Evolutionary conservation across 2,329 filamentous ascomycete species (phyloP), one percentile per base, ranked within the genome.

Genomic region (Pseudogymnoascus pannorum): DNA sequence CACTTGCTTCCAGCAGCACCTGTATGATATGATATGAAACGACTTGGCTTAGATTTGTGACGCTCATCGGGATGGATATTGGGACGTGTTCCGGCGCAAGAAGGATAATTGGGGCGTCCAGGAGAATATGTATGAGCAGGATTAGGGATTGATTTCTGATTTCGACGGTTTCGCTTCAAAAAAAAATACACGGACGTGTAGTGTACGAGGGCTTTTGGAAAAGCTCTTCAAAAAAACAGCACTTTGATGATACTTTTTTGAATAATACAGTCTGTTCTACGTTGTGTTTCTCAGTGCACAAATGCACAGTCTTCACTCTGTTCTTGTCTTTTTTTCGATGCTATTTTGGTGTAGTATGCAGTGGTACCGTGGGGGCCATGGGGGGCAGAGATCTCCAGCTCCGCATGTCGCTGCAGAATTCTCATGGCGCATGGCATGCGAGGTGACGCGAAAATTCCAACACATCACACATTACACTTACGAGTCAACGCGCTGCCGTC

Each of bases 21-120:
- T 54, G 48, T 54, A 54, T 54, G 48, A 54, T 54, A 54, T 54
- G 48, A 54, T 54, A 54, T 54, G 26, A 54, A 54, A 54, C 48
- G 26, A 54, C 48, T 54, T 54, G 26, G 48, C 48, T 54, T 54
- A 54, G 48, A 54, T 54, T 54, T 33, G 48, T 24, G 26, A 54
- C 33, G 48, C 48, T 54, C 48, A 54, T 54, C 16, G 9, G 48
- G 3, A 54, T 54, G 48, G 26, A 31, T 54, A 54, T 54, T 54
- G 26, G 26, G 26, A 33, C 26, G 48, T 33, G 31, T 24, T 54
- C 48, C 48, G 48, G 48, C 48, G 48, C 48, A 54, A 54, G 48
- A 54, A 54, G 48, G 48, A 54, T 33, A 18, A 31, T 54, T 54
- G 48, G 48, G 48, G 48, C 48, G 48, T 54, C 26, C 26, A 54